phyloP scores from a whole-genome alignment of 495 filamentous ascomycete genomes.

The Neohortaea acidophila region DNA sequence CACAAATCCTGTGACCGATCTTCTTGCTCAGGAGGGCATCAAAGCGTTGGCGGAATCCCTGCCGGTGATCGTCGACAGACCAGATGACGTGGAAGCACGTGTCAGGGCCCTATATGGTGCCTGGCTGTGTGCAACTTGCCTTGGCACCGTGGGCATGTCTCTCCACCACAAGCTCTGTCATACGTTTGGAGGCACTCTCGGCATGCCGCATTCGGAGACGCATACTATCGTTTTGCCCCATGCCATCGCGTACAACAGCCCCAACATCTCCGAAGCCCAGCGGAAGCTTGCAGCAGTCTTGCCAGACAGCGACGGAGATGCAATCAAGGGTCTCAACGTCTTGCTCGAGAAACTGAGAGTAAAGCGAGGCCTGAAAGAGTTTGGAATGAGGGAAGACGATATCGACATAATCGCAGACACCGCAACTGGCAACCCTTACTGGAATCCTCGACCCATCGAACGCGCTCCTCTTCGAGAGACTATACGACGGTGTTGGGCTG shows the following conservation, averaged over 20 bases:
- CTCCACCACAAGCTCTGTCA: conserved; percentile 62
- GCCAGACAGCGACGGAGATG: conserved; percentile 44
- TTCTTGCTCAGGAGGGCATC: conserved; percentile 21
- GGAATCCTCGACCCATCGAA: conserved; percentile 47
- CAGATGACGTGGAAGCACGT: conserved; percentile 35
- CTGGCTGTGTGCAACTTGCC: conserved; percentile 29
- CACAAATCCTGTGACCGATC: conserved; percentile 22
- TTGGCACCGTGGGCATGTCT: conserved; percentile 52
- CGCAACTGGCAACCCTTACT: conserved; percentile 48
- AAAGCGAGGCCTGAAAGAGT: conserved; percentile 41
- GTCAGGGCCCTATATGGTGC: conserved; percentile 48
- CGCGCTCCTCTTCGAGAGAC: conserved; percentile 43
- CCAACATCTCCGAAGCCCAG: conserved; percentile 44
- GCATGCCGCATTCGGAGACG: conserved; percentile 54
- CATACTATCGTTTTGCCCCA: conserved; percentile 55
- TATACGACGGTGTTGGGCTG: conserved; percentile 51
- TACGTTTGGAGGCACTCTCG: conserved; percentile 51
- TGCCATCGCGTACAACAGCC: conserved; percentile 53
- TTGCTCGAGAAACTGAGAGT: conserved; percentile 42
- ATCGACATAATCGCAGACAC: conserved; percentile 52
- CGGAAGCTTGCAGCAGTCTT: conserved; percentile 40
- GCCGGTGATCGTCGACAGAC: conserved; percentile 39
- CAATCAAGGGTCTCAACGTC: conserved; percentile 46
- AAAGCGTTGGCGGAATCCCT: conserved; percentile 30
- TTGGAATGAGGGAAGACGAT: conserved; percentile 51